Evolutionary conservation across 371 early-diverging fungal species (phyloP).

Genomic region (Lichtheimia hyalospora): DNA sequence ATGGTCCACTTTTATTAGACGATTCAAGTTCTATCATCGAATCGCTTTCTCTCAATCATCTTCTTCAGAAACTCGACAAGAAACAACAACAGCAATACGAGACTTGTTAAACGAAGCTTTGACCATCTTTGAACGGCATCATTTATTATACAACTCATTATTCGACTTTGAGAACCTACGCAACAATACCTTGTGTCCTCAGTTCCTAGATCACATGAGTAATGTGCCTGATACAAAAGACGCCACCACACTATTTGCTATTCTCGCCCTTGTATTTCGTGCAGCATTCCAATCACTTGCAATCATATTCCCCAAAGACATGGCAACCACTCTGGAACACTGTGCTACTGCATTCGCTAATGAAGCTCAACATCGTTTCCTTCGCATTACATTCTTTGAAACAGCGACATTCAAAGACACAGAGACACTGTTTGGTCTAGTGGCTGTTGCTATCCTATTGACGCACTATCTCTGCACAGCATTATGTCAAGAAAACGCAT

Average conservation of each 20-base stretch:
- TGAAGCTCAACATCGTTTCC: constrained; percentile 29
- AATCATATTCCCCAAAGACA: background rate
- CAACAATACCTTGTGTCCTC: no score
- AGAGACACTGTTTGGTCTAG: background rate
- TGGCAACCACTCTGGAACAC: constrained; percentile 9
- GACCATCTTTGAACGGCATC: background rate
- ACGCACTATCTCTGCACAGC: constrained; percentile 40
- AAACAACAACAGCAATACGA: no score
- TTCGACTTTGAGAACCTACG: background rate
- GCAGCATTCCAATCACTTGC: constrained; percentile 30
- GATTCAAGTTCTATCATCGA: constrained; percentile 3
- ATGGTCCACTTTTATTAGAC: constrained; percentile 19
- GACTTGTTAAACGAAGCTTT: background rate
- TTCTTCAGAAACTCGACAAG: no score
- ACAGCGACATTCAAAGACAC: background rate
- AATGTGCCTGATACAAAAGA: background rate
- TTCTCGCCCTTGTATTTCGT: constrained; percentile 30
- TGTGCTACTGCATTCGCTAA: constrained; percentile 21
- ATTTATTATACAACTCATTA: background rate
- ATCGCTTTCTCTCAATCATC: no score
- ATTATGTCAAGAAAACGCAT: constrained; percentile 33
- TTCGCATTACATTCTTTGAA: constrained; percentile 16
- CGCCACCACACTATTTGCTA: constrained; percentile 15
- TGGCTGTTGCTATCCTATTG: constrained; percentile 29
- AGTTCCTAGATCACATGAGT: no score